These are phyloP conservation scores for Geopyxis carbonaria DNA, from an alignment of 495 filamentous ascomycete species.

Conservation along the genomic window DNA sequence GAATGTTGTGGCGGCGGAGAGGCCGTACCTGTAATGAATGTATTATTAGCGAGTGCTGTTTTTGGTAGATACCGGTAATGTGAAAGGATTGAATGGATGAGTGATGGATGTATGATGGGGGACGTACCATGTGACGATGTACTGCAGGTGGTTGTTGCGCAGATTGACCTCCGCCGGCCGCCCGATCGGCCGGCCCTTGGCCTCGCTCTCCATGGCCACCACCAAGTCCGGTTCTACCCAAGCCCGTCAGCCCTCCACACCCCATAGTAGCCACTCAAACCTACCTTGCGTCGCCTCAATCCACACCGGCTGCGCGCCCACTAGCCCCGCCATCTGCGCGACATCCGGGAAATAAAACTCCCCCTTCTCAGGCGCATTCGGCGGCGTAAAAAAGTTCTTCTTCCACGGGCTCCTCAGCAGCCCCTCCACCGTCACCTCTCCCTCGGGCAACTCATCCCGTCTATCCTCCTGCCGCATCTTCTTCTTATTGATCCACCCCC, in stretches of 20 bases:
- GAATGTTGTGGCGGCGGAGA: slow-evolving; percentile 68
- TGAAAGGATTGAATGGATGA: slow-evolving; percentile 1
- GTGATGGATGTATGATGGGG: slow-evolving; percentile 1
- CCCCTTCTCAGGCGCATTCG: slow-evolving; percentile 60
- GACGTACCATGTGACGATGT: slow-evolving; percentile 92
- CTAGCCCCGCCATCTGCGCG: slow-evolving; percentile 71
- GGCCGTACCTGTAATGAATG: slow-evolving; percentile 53
- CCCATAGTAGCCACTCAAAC: slow-evolving; percentile 19
- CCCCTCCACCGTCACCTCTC: slow-evolving; percentile 61
- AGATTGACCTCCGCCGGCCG: slow-evolving; percentile 79
- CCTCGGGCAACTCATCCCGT: slow-evolving; percentile 38
- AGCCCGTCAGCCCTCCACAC: no score
- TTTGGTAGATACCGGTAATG: not conserved
- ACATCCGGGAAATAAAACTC: slow-evolving; percentile 96
- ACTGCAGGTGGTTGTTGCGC: slow-evolving; percentile 91
- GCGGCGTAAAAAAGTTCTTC: slow-evolving; percentile 94
- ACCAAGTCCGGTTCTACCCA: slow-evolving; percentile 57
- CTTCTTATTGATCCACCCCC: slow-evolving; percentile 76
- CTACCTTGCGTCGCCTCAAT: slow-evolving; percentile 88
- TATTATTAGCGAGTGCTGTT: slow-evolving; percentile 4
- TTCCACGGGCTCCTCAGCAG: slow-evolving; percentile 78
- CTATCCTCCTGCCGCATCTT: slow-evolving; percentile 45
- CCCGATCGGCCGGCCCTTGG: slow-evolving; percentile 83
- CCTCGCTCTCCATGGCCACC: slow-evolving; percentile 48
- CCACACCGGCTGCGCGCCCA: slow-evolving; percentile 78